Percentiles rank a stretch among this genome's conserved stretches.
Evolutionary conservation across 768 basidiomycete genomes (phyloP).

Genomic region (Macrolepiota fuliginosa): DNA sequence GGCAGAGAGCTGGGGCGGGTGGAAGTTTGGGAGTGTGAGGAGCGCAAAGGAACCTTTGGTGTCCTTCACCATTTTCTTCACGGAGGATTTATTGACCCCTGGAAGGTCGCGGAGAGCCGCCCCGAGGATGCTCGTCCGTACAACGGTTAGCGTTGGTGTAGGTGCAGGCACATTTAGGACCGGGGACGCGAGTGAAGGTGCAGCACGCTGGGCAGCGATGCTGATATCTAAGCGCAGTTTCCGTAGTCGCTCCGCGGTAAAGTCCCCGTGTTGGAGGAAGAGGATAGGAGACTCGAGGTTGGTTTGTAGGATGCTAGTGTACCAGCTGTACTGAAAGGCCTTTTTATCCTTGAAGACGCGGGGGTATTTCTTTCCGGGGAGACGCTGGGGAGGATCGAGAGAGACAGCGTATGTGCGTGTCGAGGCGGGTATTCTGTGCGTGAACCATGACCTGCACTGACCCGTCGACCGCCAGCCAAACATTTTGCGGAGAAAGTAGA

Average conservation of each 20-base stretch:
- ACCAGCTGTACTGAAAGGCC: slow-evolving; percentile 76
- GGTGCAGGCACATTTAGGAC: slow-evolving; percentile 27
- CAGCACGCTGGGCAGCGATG: slow-evolving; percentile 46
- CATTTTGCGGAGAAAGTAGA: slow-evolving; percentile 7
- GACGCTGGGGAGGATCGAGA: slow-evolving; percentile 46
- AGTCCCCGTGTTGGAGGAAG: slow-evolving; percentile 76
- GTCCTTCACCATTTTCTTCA: slow-evolving; percentile 51
- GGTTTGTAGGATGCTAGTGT: slow-evolving; percentile 65
- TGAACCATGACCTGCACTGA: not conserved
- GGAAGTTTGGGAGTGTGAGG: slow-evolving; percentile 60
- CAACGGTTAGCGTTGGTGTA: slow-evolving; percentile 59
- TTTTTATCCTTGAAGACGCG: slow-evolving; percentile 81
- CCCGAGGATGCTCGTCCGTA: slow-evolving; percentile 78
- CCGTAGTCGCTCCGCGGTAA: slow-evolving; percentile 64
- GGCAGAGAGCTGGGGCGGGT: slow-evolving; percentile 70
- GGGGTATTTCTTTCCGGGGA: slow-evolving; percentile 51
- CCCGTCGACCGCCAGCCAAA: slow-evolving; percentile 3
- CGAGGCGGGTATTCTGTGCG: slow-evolving; percentile 7
- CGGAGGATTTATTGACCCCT: slow-evolving; percentile 44
- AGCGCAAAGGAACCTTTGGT: slow-evolving; percentile 64
- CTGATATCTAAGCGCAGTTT: slow-evolving; percentile 69
- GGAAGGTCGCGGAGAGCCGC: slow-evolving; percentile 67
- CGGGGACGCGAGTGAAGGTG: slow-evolving; percentile 35
- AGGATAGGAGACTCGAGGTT: slow-evolving; percentile 62
- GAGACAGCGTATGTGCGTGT: slow-evolving; percentile 55